Base-by-base conservation (phyloP, 768 basidiomycete genomes). In the Boletus bicolor region DNA sequence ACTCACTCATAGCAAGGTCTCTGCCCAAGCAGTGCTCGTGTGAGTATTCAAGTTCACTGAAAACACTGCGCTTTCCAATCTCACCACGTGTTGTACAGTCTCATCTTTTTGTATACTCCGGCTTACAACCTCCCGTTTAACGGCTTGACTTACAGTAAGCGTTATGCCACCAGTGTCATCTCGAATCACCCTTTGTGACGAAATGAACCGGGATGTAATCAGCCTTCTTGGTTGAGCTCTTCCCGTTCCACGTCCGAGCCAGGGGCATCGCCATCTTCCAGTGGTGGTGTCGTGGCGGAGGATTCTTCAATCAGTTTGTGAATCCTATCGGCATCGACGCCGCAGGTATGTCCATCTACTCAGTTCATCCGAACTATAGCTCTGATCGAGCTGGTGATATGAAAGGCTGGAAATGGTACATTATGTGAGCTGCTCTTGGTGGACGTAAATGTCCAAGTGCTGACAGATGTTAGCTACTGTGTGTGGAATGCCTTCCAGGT, bases 141-240 rank as follows among this genome's bases (percentile, higher is more conserved):
- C 9, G 35, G 49, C 24, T 19, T 65, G 41, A 35, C 26, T 4
- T 64, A 57, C 7, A 35, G 63, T 64, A 17, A 54, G 58, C 1
- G 7, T 24, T 21, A 12, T 0, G 12, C 28, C 12, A 8, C 32
- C n/a, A 1, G 19, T 28, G 7, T 41, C 9, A 28, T 4, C 11
- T 21, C n/a, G 7, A 10, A 17, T 15, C 17, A 9, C 12, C 15
- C 14, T 15, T 30, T 7, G 12, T 51, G 41, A 57, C 14, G 8
- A 36, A 26, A 32, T 2, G 28, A 5, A 11, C 19, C 15, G 28
- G 26, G 64, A 7, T n/a, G n/a, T 28, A 17, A 39, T 17, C 58
- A 82, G 82, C 82, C 6, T 85, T 77, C 77, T 70, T 85, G 55
- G 82, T 84, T 32, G 85, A 85, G 62, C 64, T 86, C 30, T 85